Evolutionary conservation across 768 basidiomycete species (phyloP), one percentile per base, ranked within the genome.

Genomic region (Leccinum variicolor): DNA sequence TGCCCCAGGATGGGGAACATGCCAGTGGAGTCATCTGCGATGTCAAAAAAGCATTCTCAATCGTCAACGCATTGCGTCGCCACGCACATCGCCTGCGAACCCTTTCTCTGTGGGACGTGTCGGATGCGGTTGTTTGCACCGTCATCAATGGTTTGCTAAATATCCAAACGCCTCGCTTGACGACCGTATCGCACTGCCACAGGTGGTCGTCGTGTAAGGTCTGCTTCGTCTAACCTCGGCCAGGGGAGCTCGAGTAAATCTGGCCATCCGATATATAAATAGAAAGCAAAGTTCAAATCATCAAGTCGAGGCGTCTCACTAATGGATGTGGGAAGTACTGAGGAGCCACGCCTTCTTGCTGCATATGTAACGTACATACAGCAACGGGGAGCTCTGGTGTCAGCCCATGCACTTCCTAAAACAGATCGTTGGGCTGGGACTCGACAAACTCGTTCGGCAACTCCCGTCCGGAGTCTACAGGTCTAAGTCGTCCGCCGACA

Each of bases 21-120:
- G n/a, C n/a, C n/a, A n/a, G 50, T 23, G 54, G 54, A 7, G 55
- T 36, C 1, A 15, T 15, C 28, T 1, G 43, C 28, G 31, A 48
- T 19, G 49, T 45, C 17, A 28, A 26, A 2, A 55, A 58, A 47
- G 48, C 3, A 9, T 54, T 48, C 61, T 68, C 29, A 25, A 52
- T 56, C 47, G 17, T 65, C 17, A 26, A 2, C 17, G 19, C n/a
- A 9, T 34, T 65, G 21, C 23, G n/a, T 36, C 9, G 17, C 11
- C 55, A 60, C 8, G 50, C 53, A 26, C 53, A 56, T 29, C 56
- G 55, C 14, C 21, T 61, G 11, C 53, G 53, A 10, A 60, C 50
- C 15, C 52, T 65, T 41, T 51, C 52, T 21, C 21, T 56, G 2
- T 62, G 56, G 66, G 34, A 63, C 33, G 39, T 63, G 8, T 65